Conservation (phyloP, 2,329 filamentous ascomycete species). For the Simplicillium aogashimaense region DNA sequence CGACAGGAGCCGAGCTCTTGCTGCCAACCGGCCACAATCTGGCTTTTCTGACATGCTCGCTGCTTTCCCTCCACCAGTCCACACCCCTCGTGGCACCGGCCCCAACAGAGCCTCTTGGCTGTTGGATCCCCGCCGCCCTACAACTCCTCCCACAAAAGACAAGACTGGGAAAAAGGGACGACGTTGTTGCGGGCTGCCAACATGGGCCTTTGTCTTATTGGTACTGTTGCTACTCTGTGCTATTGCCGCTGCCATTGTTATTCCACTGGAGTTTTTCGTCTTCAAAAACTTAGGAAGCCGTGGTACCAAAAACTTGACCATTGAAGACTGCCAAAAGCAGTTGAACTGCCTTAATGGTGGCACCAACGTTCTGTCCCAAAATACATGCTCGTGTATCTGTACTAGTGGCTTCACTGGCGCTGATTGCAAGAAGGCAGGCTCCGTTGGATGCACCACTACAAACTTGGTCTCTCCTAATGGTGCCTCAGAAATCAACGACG, state of each 20-base stretch:
- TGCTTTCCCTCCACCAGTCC: constrained; percentile 52
- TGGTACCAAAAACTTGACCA: constrained; percentile 23
- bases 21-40: constrained; percentile 20
- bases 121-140: constrained; percentile 13
- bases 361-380: constrained; percentile 57
- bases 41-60: constrained; percentile 56
- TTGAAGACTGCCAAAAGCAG: constrained; percentile 47
- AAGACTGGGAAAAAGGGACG: constrained; percentile 31
- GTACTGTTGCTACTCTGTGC: constrained; percentile 58
- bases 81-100: constrained; percentile 28
- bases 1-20: background rate
- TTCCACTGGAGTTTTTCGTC: constrained; percentile 62
- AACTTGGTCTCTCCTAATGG: constrained; percentile 29
- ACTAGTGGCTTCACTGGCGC: constrained; percentile 70
- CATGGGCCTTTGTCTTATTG: constrained; percentile 65
- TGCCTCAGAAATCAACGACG: constrained; percentile 41
- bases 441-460: constrained; percentile 43
- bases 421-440: constrained; percentile 36
- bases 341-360: constrained; percentile 72
- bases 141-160: constrained; percentile 12
- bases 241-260: constrained; percentile 69
- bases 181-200: constrained; percentile 73
- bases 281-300: constrained; percentile 35
- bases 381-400: constrained; percentile 77
- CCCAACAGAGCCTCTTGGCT: constrained; percentile 38